Conservation (phyloP, 129 eudicot species). For the Sambucus nigra region DNA sequence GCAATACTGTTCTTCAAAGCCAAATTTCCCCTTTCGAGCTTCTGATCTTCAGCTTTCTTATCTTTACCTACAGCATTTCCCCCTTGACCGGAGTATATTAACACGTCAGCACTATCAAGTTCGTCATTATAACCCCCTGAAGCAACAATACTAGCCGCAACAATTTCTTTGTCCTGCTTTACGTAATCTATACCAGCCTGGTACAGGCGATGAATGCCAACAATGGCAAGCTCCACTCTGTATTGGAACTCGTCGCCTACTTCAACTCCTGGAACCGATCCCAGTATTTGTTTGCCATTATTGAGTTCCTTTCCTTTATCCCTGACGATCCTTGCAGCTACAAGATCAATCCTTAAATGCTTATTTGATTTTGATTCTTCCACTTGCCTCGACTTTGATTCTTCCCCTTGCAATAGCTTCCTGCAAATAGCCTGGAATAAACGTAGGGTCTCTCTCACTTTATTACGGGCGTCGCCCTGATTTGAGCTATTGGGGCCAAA, state of each 20-base stretch:
- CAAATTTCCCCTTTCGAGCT: constrained; percentile 77
- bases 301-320: constrained; percentile 33
- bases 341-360: constrained; percentile 49
- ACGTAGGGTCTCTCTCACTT: constrained; percentile 53
- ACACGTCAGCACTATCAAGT: constrained; percentile 47
- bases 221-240: constrained; percentile 74
- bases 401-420: constrained; percentile 65
- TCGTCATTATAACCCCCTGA: constrained; percentile 82
- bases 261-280: constrained; percentile 80
- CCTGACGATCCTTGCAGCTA: constrained; percentile 34
- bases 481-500: constrained; percentile 40
- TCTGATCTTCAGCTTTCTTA: constrained; percentile 61
- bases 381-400: constrained; percentile 28
- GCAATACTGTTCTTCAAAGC: constrained; percentile 59
- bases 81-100: constrained; percentile 79
- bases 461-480: constrained; percentile 41
- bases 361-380: constrained; percentile 17
- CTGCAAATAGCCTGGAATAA: constrained; percentile 44
- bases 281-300: constrained; percentile 26
- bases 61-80: constrained; percentile 34
- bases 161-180: constrained; percentile 12
- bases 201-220: constrained; percentile 63
- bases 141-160: constrained; percentile 75
- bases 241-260: constrained; percentile 82
- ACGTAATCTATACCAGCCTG: constrained; percentile 74